Evolutionary conservation across 1,284 basidiomycete species (phyloP).

Genomic region (Ganoderma lingzhi): DNA sequence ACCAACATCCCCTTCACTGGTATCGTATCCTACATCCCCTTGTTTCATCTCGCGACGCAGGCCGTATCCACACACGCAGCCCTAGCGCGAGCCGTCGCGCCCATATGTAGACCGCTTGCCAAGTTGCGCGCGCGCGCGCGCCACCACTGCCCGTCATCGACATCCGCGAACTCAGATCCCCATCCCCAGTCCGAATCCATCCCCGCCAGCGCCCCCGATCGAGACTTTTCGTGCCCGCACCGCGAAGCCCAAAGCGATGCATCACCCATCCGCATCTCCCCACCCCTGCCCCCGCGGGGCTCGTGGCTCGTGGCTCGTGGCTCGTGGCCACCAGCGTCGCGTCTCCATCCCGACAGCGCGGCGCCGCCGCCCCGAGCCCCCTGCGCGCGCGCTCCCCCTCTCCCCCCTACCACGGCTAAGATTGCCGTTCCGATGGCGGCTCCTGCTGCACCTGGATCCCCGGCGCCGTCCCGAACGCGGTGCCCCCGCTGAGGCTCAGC

Average conservation of each 20-base stretch:
- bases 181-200: not conserved
- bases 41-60: conserved; percentile 9
- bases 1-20: not conserved
- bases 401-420: conserved; percentile 14
- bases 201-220: conserved; percentile 34
- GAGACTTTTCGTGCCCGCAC: conserved; percentile 21
- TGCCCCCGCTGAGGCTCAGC: conserved; percentile 40
- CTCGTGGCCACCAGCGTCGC: not conserved
- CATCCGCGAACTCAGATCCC: conserved; percentile 22
- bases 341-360: conserved; percentile 3
- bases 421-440: conserved; percentile 39
- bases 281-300: not conserved
- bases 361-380: not conserved
- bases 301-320: no score
- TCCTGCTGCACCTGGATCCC: conserved; percentile 28
- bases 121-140: conserved; percentile 6
- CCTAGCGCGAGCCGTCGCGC: not conserved
- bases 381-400: conserved; percentile 7
- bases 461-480: conserved; percentile 19
- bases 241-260: conserved; percentile 29
- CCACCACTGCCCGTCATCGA: not conserved
- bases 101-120: not conserved
- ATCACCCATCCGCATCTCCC: conserved; percentile 12
- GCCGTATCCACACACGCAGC: not conserved
- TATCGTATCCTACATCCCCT: conserved; percentile 20